phyloP scores from a whole-genome alignment of 352 stramenopile species.

The Pythium chondricola region DNA sequence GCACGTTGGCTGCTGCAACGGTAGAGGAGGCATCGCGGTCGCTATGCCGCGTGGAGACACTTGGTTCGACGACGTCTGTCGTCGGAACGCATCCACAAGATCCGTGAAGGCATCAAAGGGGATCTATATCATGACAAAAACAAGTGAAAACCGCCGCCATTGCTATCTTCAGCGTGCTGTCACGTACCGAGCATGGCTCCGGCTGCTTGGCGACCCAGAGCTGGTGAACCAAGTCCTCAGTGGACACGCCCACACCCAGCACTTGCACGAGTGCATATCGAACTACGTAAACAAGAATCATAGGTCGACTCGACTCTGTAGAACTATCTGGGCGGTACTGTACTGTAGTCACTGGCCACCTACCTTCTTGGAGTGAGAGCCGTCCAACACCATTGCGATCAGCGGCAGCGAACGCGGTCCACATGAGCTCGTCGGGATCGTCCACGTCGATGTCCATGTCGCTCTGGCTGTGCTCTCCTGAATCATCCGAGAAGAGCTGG shows the following conservation, averaged over 20 bases:
- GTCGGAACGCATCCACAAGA: constrained; percentile 35
- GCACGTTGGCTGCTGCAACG: background rate
- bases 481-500: constrained; percentile 38
- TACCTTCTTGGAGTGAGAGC: constrained; percentile 51
- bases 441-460: constrained; percentile 44
- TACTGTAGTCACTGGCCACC: no score
- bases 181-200: constrained; percentile 33
- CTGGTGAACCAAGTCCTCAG: constrained; percentile 25
- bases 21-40: no score
- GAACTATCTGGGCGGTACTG: no score
- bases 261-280: constrained; percentile 58
- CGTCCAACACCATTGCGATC: constrained; percentile 31
- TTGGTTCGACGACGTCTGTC: no score
- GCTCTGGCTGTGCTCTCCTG: constrained; percentile 31
- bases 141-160: constrained; percentile 16
- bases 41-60: no score
- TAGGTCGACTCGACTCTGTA: background rate
- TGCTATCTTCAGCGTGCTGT: background rate
- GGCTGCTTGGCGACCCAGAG: constrained; percentile 26
- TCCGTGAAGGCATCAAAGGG: constrained; percentile 59
- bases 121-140: constrained; percentile 24
- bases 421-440: constrained; percentile 56
- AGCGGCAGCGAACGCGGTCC: constrained; percentile 51
- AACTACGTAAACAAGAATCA: constrained; percentile 23
- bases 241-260: constrained; percentile 46